A percentile compares a stretch with the other conserved stretches of the same genome.
Evolutionary conservation across 2,329 filamentous ascomycete genomes (phyloP).

Genomic region (Ophiocordyceps camponoti-floridani): DNA sequence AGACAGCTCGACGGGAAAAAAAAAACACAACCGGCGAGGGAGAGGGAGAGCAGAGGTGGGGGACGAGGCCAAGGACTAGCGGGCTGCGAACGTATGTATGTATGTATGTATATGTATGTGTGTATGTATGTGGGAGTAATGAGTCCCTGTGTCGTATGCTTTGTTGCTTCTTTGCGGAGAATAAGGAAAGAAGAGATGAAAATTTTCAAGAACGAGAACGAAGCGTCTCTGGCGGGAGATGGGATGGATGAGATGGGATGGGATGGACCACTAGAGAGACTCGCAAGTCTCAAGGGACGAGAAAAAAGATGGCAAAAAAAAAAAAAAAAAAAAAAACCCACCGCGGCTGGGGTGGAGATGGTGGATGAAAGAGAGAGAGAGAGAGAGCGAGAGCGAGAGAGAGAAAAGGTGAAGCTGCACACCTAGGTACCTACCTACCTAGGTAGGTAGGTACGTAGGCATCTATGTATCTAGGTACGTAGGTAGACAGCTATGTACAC

Average conservation of each 20-base stretch:
- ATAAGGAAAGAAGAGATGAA: background rate
- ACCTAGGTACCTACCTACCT: no score
- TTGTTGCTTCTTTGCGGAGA: background rate
- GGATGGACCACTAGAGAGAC: no score
- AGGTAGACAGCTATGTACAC: no score
- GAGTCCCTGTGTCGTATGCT: background rate
- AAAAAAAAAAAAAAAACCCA: no score
- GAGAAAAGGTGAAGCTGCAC: no score
- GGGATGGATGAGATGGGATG: background rate
- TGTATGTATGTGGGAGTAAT: background rate
- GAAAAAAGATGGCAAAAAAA: no score
- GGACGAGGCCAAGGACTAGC: conserved; percentile 3
- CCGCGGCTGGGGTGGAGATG: no score
- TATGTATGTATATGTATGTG: background rate
- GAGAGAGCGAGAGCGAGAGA: no score
- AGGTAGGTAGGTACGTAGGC: no score
- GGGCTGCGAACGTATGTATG: background rate
- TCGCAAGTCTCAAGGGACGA: no score
- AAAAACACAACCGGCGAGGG: conserved; percentile 2
- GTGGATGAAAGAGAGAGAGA: no score
- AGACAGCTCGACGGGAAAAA: conserved; percentile 2
- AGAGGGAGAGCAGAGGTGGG: conserved; percentile 3
- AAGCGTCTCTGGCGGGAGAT: background rate
- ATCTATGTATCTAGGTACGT: no score
- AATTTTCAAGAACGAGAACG: background rate